Evolutionary conservation across 208 protist genomes (phyloP), one percentile per base, ranked within the genome.

Genomic region (Angomonas deanei): DNA sequence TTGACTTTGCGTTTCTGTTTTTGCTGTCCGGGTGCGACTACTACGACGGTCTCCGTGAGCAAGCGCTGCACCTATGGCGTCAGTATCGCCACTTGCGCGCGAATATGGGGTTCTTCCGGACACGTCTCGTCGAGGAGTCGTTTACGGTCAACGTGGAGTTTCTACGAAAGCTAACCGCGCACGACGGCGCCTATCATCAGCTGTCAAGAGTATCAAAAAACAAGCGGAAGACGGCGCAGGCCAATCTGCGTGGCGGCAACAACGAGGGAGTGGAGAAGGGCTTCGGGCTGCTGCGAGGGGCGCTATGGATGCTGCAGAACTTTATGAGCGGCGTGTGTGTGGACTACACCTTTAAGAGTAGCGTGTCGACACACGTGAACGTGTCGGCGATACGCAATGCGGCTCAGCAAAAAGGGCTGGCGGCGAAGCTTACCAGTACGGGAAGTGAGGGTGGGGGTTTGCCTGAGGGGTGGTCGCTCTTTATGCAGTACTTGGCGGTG

Each of bases 1-100:
- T 93, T 1, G 89, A 95, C 64, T 95, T 92, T 67, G 80, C 72
- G 3, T 95, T 93, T 60, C 19, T 95, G 10, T 82, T 85, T 72
- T 68, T 95, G 36, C 71, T 95, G 11, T 46, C 77, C 19, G 86
- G 89, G 3, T 74, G 82, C 46, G 89, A 95, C 53, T 92, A 88
- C 75, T 93, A 82, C 70, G 60, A 81, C 10, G 89, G 89, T n/a
- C 55, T 95, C 33, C 67, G 75, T 23, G 42, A 58, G 0, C 34
- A 66, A 46, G 75, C 57, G 57, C 30, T 80, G 0, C 42, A 65
- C 21, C 56, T 95, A 21, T 95, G 89, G 86, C 64, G 76, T 1
- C 64, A 52, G 26, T 95, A 95, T 68, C 78, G 86, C 23, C 61
- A 88, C 42, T 70, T 95, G 3, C 83, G 89, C 56, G 62, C 69